Conservation (phyloP, 768 basidiomycete genomes). For the Russula compacta region DNA sequence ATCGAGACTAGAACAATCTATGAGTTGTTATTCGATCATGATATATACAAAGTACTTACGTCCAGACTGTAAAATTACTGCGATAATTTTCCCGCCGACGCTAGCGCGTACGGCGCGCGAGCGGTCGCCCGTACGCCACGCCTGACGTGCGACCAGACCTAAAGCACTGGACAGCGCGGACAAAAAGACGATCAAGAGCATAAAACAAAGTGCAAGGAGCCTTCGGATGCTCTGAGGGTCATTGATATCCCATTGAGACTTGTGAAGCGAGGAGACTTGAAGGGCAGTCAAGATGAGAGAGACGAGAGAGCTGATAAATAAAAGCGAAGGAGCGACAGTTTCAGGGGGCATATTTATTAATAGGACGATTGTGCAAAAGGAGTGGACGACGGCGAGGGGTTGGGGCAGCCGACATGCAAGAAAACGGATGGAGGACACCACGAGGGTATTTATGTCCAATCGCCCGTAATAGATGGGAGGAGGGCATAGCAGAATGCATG, state of each 20-base stretch:
- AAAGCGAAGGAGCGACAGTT: conserved; percentile 12
- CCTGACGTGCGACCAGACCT: conserved; percentile 5
- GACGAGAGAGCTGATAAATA: conserved; percentile 7
- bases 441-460: background rate
- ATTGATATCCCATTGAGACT: conserved; percentile 8
- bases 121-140: background rate
- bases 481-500: background rate
- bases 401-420: conserved; percentile 3
- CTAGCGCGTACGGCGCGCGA: background rate
- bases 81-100: conserved; percentile 2
- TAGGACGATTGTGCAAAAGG: conserved; percentile 1
- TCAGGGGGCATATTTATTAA: background rate
- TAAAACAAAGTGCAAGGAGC: conserved; percentile 1
- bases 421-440: background rate
- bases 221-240: conserved; percentile 4
- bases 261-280: conserved; percentile 3
- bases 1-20: conserved; percentile 1
- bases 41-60: background rate
- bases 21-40: background rate
- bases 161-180: conserved; percentile 3
- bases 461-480: background rate
- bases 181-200: conserved; percentile 2
- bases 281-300: background rate
- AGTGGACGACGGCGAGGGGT: background rate
- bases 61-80: conserved; percentile 6